Evolutionary conservation across 192 early-diverging fungal genomes (phyloP), one percentile per base, ranked within the genome.

Genomic region (Linderina pennispora): DNA sequence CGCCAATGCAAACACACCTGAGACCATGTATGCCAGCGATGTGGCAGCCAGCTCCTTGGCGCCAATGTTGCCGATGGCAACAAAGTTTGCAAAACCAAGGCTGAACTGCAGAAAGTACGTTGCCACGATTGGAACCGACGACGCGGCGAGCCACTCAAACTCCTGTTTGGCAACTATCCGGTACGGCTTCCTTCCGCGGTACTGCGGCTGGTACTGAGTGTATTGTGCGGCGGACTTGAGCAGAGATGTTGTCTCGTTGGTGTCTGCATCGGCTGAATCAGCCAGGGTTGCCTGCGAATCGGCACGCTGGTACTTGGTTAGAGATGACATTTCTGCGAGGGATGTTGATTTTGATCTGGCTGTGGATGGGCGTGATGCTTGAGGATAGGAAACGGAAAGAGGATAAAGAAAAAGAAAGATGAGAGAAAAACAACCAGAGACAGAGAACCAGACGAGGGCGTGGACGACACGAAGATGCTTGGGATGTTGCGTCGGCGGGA

Each of bases 31-130:
- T 3, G 78, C 77, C 17, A 88, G 55, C 3, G 84, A 77, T 1
- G 83, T 73, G 0, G 82, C 81, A 2, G 80, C 81, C 37, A 88
- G 59, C 65, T 86, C 80, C 43, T 71, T 65, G 28, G 79, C 53
- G 15, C 77, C 76, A 24, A 83, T 50, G 43, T 80, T 81, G 21
- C 85, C 82, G 15, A 85, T 65, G 3, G 72, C 67, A 25, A 85
- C 62, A 36, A 84, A 70, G 63, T 77, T 82, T 39, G 75, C 74
- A 41, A 83, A 57, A 38, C 80, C 75, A 14, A 87, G 53, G 23
- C 77, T 78, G 47, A 79, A 78, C 40, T 85, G 81, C 36, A 87
- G 53, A 28, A 84, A 46, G 53, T 80, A 85, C 3, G 82, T 83
- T 22, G 70, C 35, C 8, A 79, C 64, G 10, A 81, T 71, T 5